Conservation (phyloP, 1,284 basidiomycete genomes). For the Austroboletus rostrupii region DNA sequence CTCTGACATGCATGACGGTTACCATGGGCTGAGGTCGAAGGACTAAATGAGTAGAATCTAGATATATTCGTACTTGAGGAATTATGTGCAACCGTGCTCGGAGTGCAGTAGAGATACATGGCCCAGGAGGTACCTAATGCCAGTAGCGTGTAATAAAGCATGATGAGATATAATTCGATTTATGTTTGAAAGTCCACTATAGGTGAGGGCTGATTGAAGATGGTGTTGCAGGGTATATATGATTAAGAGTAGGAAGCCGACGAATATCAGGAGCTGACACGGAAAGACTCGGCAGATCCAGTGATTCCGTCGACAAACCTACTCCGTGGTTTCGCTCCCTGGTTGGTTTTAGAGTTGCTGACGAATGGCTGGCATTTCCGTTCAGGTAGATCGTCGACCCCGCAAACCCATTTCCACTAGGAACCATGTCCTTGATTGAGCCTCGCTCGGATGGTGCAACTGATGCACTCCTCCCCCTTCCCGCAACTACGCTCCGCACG, state of each 20-base stretch:
- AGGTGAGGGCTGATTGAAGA: constrained; percentile 12
- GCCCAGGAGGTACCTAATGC: constrained; percentile 13
- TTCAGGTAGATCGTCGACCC: constrained; percentile 20
- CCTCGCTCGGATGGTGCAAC: constrained; percentile 25
- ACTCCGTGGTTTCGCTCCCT: constrained; percentile 9
- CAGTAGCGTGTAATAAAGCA: constrained; percentile 12
- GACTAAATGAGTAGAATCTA: not conserved
- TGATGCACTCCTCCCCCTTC: constrained; percentile 37
- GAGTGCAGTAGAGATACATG: constrained; percentile 22
- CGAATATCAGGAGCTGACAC: constrained; percentile 28
- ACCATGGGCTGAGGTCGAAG: not conserved
- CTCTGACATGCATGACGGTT: too few relatives aligned
- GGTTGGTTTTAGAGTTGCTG: constrained; percentile 22
- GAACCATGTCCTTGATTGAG: constrained; percentile 8
- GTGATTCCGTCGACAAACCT: constrained; percentile 4
- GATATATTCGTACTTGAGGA: constrained; percentile 3
- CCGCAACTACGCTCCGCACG: constrained; percentile 54
- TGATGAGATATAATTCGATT: constrained; percentile 18
- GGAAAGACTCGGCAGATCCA: constrained; percentile 16
- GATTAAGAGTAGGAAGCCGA: constrained; percentile 5
- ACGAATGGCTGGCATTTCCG: constrained; percentile 20
- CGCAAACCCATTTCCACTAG: constrained; percentile 11
- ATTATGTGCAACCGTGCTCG: not conserved
- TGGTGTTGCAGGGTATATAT: constrained; percentile 8
- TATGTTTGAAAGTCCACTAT: constrained; percentile 16